Percentiles rank a stretch among this genome's conserved stretches.
phyloP scores from a whole-genome alignment of 306 rosid genomes.

The Rubus idaeus region DNA sequence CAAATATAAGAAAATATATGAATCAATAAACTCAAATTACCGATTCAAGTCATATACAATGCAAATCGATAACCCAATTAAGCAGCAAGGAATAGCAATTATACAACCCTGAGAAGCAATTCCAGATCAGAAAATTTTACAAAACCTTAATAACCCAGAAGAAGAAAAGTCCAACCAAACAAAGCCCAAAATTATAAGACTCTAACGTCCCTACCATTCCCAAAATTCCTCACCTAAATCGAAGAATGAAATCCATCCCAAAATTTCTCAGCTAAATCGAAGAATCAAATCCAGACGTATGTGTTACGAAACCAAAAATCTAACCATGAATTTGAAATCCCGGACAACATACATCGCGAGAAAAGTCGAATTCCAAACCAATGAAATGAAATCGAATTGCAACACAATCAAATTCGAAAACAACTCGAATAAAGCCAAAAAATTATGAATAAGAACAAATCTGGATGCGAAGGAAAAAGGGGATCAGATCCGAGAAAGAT shows the following conservation, averaged over 20 bases:
- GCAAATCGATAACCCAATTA: neutral
- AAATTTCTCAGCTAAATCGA: too few species aligned
- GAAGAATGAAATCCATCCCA: neutral
- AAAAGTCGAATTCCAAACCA: neutral
- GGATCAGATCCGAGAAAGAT: conserved; percentile 12
- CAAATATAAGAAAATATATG: neutral
- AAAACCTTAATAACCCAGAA: neutral
- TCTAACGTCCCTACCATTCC: too few species aligned
- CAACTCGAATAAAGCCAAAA: conserved; percentile 20
- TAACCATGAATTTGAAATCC: neutral
- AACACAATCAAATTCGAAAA: neutral
- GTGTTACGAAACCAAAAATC: neutral
- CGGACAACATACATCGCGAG: neutral
- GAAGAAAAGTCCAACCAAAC: too few species aligned
- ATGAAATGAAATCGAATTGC: neutral
- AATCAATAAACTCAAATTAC: neutral
- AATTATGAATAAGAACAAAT: conserved; percentile 23
- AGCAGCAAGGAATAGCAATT: neutral
- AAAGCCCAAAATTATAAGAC: too few species aligned
- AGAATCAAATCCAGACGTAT: neutral
- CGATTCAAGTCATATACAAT: neutral
- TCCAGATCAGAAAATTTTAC: neutral
- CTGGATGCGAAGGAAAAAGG: neutral
- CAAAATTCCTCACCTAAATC: neutral
- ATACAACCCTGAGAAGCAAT: neutral